Evolutionary conservation across 2,329 filamentous ascomycete species (phyloP), one percentile per base, ranked within the genome.

Genomic region (Pestalotiopsis sp.): DNA sequence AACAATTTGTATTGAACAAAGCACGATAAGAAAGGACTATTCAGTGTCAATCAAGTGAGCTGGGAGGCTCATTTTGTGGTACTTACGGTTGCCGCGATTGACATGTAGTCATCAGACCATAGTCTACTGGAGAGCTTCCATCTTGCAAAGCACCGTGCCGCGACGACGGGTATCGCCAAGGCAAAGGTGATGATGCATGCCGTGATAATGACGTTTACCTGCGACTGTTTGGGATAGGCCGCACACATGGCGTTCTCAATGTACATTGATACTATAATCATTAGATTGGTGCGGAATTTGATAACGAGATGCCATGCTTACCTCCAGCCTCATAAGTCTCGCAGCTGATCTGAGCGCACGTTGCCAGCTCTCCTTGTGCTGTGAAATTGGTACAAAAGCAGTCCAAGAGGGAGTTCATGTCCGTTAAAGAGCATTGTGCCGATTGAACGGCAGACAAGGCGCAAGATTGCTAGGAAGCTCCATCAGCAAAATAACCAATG

Each of bases 61-160:
- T 0, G 6, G 11, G 11, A 55, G 2, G 5, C 23, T n/a, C 3
- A 3, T 20, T 13, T 20, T 2, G 23, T 4, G 5, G 2, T 3
- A 5, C 62, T 27, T 52, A 64, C 62, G 13, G 41, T 49, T n/a
- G 62, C 41, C 5, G 41, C 41, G 13, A 64, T 64, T 4, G 39
- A 49, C 62, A 64, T 52, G 23, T 64, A 64, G 13, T 64, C 62
- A n/a, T 64, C 62, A 7, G 62, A 52, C 62, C 62, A 64, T 1
- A 64, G 20, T 5, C 14, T 45, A 2, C 25, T 39, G 11, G 62
- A 25, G 2, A 49, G 25, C n/a, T 27, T 64, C 62, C 62, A 64
- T n/a, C 62, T 52, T 31, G 62, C 38, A 27, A 25, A 13, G 20
- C 62, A 64, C 11, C 62, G 62, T 11, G 62, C 62, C 5, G 41